These are phyloP conservation scores for Kwoniella dendrophila DNA, from an alignment of 768 basidiomycete genomes.

Conservation along the genomic window DNA sequence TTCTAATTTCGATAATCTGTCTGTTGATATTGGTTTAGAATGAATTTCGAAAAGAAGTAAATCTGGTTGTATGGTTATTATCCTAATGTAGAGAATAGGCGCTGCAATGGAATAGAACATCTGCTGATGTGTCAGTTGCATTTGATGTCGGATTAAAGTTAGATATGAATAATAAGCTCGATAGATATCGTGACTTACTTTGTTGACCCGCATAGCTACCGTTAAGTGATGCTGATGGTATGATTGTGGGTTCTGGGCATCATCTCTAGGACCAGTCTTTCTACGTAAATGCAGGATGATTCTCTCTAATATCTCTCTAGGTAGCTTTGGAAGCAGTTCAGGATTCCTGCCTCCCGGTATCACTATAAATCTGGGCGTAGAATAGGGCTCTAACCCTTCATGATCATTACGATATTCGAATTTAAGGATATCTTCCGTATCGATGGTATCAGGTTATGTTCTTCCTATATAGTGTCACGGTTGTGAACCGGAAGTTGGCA, in stretches of 20 bases:
- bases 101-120: not conserved
- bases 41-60: not conserved
- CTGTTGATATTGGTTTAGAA: not conserved
- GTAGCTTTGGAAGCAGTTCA: not conserved
- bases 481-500: too few relatives aligned
- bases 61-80: not conserved
- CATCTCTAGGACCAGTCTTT: not conserved
- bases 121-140: not conserved
- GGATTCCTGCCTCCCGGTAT: not conserved
- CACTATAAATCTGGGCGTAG: not conserved
- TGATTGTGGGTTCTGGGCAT: not conserved
- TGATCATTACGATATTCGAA: too few relatives aligned
- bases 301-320: constrained; percentile 2
- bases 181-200: not conserved
- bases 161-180: not conserved
- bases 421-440: too few relatives aligned
- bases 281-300: not conserved
- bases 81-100: not conserved
- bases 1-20: constrained; percentile 1
- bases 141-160: not conserved
- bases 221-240: not conserved
- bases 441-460: too few relatives aligned
- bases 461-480: too few relatives aligned
- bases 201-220: constrained; percentile 1
- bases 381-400: not conserved